phyloP scores from a whole-genome alignment of 345 rosid species.

The Dimocarpus longan region DNA sequence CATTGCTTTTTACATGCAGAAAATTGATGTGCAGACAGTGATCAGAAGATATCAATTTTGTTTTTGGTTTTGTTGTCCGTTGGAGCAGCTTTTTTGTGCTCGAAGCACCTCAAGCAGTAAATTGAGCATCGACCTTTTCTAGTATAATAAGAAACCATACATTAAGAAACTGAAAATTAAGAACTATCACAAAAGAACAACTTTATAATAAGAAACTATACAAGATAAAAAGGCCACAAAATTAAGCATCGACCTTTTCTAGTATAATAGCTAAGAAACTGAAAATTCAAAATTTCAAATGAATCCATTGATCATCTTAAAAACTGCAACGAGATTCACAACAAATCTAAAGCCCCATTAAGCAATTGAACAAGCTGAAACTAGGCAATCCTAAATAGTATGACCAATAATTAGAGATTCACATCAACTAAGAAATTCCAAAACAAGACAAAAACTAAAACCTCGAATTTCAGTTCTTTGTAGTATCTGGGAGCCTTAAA shows the following conservation, averaged over 20 bases:
- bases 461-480: not conserved
- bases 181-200: no score
- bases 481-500: not conserved
- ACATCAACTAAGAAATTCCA: conserved; percentile 8
- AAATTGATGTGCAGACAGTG: not conserved
- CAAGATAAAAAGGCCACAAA: no score
- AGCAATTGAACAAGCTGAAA: not conserved
- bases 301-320: not conserved
- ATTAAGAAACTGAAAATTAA: no score
- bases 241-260: no score
- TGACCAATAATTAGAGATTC: not conserved
- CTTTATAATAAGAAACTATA: not conserved
- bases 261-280: not conserved
- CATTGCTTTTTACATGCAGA: not conserved
- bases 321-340: not conserved
- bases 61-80: not conserved
- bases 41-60: not conserved
- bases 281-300: not conserved
- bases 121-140: no score
- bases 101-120: not conserved
- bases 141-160: no score
- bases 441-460: conserved; percentile 1
- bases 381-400: conserved; percentile 8
- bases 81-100: no score
- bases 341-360: not conserved